These are phyloP conservation scores for Claviceps pusilla DNA, from an alignment of 2,329 filamentous ascomycete genomes.

Conservation along the genomic window DNA sequence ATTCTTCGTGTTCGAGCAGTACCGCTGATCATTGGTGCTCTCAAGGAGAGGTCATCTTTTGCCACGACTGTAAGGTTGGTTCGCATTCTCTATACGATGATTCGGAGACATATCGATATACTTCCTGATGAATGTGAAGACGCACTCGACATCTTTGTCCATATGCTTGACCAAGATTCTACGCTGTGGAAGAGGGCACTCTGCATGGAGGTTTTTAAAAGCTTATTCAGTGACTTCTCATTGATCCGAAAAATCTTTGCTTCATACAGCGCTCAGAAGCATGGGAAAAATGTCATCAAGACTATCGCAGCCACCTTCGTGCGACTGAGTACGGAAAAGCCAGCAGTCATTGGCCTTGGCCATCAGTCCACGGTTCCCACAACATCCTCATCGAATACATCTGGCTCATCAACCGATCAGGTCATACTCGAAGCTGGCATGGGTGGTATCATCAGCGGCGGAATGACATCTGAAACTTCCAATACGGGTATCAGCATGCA, in stretches of 20 bases:
- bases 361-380: constrained; percentile 75
- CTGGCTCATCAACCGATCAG: constrained; percentile 54
- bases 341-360: constrained; percentile 71
- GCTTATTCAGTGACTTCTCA: constrained; percentile 67
- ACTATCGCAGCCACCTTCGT: constrained; percentile 80
- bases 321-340: constrained; percentile 83
- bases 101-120: constrained; percentile 62
- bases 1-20: constrained; percentile 65
- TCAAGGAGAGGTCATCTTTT: constrained; percentile 68
- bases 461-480: constrained; percentile 49
- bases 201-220: constrained; percentile 81
- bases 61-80: constrained; percentile 68
- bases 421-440: constrained; percentile 82
- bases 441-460: constrained; percentile 68
- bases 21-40: constrained; percentile 63
- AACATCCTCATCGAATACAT: constrained; percentile 35
- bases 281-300: constrained; percentile 61
- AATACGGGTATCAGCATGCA: constrained; percentile 73
- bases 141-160: constrained; percentile 64
- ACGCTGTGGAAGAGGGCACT: constrained; percentile 74
- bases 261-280: constrained; percentile 60
- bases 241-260: constrained; percentile 68
- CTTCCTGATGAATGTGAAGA: constrained; percentile 70
- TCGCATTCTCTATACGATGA: constrained; percentile 66
- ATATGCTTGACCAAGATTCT: constrained; percentile 76